Percentiles rank a stretch among this genome's conserved stretches.
These are phyloP conservation scores for Fusarium sp. DNA, from an alignment of 2,329 filamentous ascomycete species.

Conservation along the genomic window DNA sequence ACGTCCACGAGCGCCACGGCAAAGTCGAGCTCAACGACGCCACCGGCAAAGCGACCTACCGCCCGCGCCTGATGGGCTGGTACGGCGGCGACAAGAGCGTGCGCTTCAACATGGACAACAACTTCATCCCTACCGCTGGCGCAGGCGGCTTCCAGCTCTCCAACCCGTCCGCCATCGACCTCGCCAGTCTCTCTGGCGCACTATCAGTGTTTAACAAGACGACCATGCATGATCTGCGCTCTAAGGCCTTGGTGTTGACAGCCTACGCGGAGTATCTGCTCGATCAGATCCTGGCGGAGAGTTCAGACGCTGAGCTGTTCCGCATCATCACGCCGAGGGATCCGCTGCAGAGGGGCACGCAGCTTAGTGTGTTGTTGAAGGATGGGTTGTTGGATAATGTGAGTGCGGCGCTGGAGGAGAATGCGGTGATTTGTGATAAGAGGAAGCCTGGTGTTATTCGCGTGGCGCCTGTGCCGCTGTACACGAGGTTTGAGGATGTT, in stretches of 20 bases:
- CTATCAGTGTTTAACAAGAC: slow-evolving; percentile 79
- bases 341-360: slow-evolving; percentile 75
- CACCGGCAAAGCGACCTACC: slow-evolving; percentile 57
- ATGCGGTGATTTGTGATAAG: slow-evolving; percentile 82
- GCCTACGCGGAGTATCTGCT: slow-evolving; percentile 79
- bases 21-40: slow-evolving; percentile 56
- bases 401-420: slow-evolving; percentile 68
- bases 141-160: slow-evolving; percentile 86
- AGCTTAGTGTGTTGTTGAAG: slow-evolving; percentile 77
- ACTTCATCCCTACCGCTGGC: slow-evolving; percentile 79
- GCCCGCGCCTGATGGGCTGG: slow-evolving; percentile 80
- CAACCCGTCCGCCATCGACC: slow-evolving; percentile 81
- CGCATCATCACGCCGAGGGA: slow-evolving; percentile 75
- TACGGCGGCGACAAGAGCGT: slow-evolving; percentile 83
- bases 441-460: slow-evolving; percentile 86
- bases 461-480: slow-evolving; percentile 84
- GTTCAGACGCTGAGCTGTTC: slow-evolving; percentile 53
- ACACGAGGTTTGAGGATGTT: slow-evolving; percentile 82
- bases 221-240: slow-evolving; percentile 72
- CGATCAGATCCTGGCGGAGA: slow-evolving; percentile 51
- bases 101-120: slow-evolving; percentile 85
- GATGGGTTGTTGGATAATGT: slow-evolving; percentile 77
- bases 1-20: slow-evolving; percentile 81
- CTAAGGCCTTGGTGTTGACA: slow-evolving; percentile 78
- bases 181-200: slow-evolving; percentile 77